A percentile compares a stretch with the other conserved stretches of the same genome.
These are phyloP conservation scores for Eutypa lata DNA, from an alignment of 2,329 filamentous ascomycete genomes.

Conservation along the genomic window DNA sequence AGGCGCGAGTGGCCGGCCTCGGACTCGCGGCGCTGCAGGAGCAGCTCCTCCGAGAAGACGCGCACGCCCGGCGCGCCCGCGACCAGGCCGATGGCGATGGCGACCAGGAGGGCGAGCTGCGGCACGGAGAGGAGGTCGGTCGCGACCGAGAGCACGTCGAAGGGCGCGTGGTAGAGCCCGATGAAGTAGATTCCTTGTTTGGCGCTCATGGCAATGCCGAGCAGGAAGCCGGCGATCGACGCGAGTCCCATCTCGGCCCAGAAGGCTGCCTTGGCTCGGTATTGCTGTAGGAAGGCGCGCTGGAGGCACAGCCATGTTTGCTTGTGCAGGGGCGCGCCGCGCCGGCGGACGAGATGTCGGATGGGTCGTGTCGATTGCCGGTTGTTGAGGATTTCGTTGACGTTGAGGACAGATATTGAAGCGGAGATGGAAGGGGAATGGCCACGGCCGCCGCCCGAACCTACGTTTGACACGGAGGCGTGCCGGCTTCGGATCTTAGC, in stretches of 20 bases:
- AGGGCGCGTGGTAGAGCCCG: conserved; percentile 49
- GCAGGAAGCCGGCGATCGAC: conserved; percentile 48
- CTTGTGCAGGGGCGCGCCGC: conserved; percentile 45
- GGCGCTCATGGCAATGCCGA: conserved; percentile 50
- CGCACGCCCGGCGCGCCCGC: conserved; percentile 53
- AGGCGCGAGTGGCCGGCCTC: conserved; percentile 53
- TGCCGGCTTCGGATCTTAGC: conserved; percentile 17
- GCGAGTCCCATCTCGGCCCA: conserved; percentile 53
- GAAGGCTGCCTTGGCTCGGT: conserved; percentile 47
- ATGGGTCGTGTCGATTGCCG: conserved; percentile 21
- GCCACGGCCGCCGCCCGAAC: conserved; percentile 11
- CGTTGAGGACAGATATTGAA: conserved; percentile 26
- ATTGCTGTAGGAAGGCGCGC: conserved; percentile 55
- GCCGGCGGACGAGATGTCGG: conserved; percentile 42
- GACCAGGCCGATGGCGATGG: conserved; percentile 54
- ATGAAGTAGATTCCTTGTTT: conserved; percentile 51
- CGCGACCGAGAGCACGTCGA: conserved; percentile 47
- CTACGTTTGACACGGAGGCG: conserved; percentile 23
- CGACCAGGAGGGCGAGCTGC: conserved; percentile 49
- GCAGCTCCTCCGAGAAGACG: conserved; percentile 54
- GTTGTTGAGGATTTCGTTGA: conserved; percentile 23
- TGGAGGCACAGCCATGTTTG: conserved; percentile 52
- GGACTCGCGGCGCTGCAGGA: conserved; percentile 53
- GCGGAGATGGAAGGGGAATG: background rate
- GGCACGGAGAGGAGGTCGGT: conserved; percentile 49